Base-by-base conservation (phyloP, 345 rosid species). In the Capsella bursapastoris region DNA sequence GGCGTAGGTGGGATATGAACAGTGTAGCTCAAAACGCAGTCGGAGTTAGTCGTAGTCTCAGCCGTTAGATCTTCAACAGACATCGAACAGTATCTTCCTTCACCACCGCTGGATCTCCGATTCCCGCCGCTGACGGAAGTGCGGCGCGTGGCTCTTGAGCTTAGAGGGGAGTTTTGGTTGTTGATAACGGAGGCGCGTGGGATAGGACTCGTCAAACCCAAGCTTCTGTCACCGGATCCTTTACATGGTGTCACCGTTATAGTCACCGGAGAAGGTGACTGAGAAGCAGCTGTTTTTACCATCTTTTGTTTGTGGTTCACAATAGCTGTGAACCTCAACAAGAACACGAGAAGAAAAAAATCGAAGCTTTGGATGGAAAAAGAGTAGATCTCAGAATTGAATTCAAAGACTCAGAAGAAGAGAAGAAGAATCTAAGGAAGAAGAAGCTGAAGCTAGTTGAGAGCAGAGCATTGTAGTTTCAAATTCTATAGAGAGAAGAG, bases 1-100 rank as follows among this genome's bases (percentile, higher is more conserved):
- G 96, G 96, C 43, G 96, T 90, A 0, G 92, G 85, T 5, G 96
- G 96, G 8, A 90, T 88, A 18, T 90, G 96, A 27, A 90, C 96
- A 0, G 96, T 90, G 64, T 90, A 90, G 3, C 80, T 68, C n/a
- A 90, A 80, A 56, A 81, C 72, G 51, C 78, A 86, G 16, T 81
- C 90, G 4, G 92, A 83, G 27, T 71, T 87, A 0, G 56, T 37
- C 14, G 60, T 38, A 8, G 35, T 32, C 8, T 82, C 89, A 8
- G 87, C 84, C 3, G 70, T 72, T 12, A 77, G 51, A 15, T 81
- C 89, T 43, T 81, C 89, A 49, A 73, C 83, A 0, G 86, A 84
- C 82, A 77, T 81, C 0, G 90, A 77, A 57, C 86, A 80, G 77
- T 86, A 86, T 64, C 89, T 82, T 60, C 96, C 89, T 50, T 68